Evolutionary conservation across 2,329 filamentous ascomycete genomes (phyloP).

Genomic region (Aureobasidium sp.): DNA sequence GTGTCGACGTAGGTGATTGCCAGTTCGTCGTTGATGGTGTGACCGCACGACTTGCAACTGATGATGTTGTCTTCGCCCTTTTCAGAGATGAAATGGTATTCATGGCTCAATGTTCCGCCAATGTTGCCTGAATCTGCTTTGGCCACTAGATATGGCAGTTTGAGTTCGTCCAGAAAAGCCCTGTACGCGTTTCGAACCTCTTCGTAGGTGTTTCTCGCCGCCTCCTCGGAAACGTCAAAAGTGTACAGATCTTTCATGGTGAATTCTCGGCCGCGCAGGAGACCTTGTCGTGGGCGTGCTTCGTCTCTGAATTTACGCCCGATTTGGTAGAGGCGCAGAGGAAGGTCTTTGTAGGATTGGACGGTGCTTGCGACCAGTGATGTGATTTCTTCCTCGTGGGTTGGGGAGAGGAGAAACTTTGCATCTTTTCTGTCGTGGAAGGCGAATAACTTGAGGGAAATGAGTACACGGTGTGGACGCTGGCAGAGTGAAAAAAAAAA

Average conservation of each 20-base stretch:
- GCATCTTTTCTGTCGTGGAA: constrained; percentile 71
- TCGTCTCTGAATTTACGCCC: constrained; percentile 94
- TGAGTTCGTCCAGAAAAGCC: constrained; percentile 73
- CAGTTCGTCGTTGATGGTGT: constrained; percentile 84
- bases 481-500: background rate
- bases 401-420: constrained; percentile 74
- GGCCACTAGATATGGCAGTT: constrained; percentile 75
- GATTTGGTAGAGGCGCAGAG: constrained; percentile 84
- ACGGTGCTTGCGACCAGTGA: constrained; percentile 64
- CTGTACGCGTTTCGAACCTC: constrained; percentile 67
- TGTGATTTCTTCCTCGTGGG: constrained; percentile 96
- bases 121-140: constrained; percentile 94
- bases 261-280: constrained; percentile 85
- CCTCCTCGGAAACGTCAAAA: constrained; percentile 63
- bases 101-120: constrained; percentile 86
- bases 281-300: constrained; percentile 75
- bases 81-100: constrained; percentile 76
- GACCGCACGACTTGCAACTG: constrained; percentile 64
- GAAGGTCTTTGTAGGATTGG: constrained; percentile 78
- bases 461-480: constrained; percentile 18
- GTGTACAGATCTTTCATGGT: constrained; percentile 98
- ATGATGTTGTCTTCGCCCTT: constrained; percentile 83
- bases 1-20: constrained; percentile 7
- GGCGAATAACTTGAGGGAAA: constrained; percentile 59
- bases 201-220: constrained; percentile 75